A percentile compares a stretch with the other conserved stretches of the same genome.
Evolutionary conservation across 2,329 filamentous ascomycete species (phyloP).

Genomic region (Diaporthe australafricana): DNA sequence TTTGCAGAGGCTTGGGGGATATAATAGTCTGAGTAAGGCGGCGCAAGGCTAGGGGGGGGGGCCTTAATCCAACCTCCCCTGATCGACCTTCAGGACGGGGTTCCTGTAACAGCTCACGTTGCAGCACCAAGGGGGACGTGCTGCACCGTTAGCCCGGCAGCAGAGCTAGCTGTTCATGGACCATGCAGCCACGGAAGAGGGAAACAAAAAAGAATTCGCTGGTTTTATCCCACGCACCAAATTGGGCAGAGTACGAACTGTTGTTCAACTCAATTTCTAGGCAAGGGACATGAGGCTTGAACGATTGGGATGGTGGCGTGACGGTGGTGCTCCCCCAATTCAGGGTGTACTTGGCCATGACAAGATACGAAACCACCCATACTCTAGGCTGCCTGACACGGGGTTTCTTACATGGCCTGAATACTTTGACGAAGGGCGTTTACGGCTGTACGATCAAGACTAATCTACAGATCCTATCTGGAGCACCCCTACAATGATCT

Average conservation of each 20-base stretch:
- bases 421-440: neutral
- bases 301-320: conserved; percentile 19
- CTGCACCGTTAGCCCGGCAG: conserved; percentile 30
- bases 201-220: neutral
- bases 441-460: neutral
- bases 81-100: conserved; percentile 43
- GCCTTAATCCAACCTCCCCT: conserved; percentile 26
- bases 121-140: conserved; percentile 42
- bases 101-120: conserved; percentile 44
- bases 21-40: conserved; percentile 23
- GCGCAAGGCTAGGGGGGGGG: conserved; percentile 14
- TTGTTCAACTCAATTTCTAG: conserved; percentile 19
- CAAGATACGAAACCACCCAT: conserved; percentile 24
- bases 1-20: neutral
- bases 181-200: neutral
- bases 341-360: neutral
- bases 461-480: neutral
- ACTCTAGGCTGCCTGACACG: conserved; percentile 9
- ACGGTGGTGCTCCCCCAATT: neutral
- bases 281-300: conserved; percentile 14
- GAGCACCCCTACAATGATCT: conserved; percentile 6
- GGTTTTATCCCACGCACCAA: neutral
- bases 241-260: conserved; percentile 7
- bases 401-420: conserved; percentile 1
- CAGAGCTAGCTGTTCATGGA: conserved; percentile 4